Conservation (phyloP, 2,329 filamentous ascomycete genomes). For the Ophiocordyceps sinensis region DNA sequence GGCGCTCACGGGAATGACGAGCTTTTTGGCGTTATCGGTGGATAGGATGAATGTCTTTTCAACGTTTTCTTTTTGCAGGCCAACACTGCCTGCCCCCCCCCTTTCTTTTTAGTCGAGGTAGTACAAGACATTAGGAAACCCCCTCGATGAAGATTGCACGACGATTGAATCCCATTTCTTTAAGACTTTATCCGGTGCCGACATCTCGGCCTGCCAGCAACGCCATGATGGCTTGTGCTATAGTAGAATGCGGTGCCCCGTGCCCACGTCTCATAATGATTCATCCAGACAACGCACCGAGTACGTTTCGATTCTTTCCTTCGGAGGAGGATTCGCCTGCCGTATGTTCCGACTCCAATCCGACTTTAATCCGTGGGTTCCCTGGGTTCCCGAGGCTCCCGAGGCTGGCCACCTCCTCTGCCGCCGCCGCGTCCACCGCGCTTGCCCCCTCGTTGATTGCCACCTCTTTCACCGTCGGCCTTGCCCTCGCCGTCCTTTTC, state of each 20-base stretch:
- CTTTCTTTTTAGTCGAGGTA: slow-evolving; percentile 1
- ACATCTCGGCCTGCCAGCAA: slow-evolving; percentile 19
- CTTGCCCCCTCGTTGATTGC: slow-evolving; percentile 33
- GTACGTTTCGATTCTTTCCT: neutral
- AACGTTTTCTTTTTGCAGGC: slow-evolving; percentile 11
- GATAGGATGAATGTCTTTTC: slow-evolving; percentile 19
- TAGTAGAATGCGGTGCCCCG: slow-evolving; percentile 17
- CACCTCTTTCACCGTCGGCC: slow-evolving; percentile 26
- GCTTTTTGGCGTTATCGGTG: slow-evolving; percentile 24
- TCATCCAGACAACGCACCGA: neutral
- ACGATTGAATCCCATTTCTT: slow-evolving; percentile 19
- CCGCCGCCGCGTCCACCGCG: slow-evolving; percentile 36
- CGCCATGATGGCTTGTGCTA: slow-evolving; percentile 18
- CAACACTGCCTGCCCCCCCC: slow-evolving; percentile 1
- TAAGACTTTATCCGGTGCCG: slow-evolving; percentile 16
- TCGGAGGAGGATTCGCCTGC: neutral
- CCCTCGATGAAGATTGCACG: slow-evolving; percentile 6
- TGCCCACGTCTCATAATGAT: slow-evolving; percentile 10
- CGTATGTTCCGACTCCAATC: neutral
- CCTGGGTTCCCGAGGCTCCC: slow-evolving; percentile 23
- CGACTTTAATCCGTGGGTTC: slow-evolving; percentile 18
- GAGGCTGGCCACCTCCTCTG: slow-evolving; percentile 33
- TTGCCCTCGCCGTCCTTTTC: slow-evolving; percentile 37
- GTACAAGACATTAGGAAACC: slow-evolving; percentile 1
- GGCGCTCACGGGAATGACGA: slow-evolving; percentile 21